Percentiles rank a stretch among this genome's conserved stretches.
Conservation (phyloP, 768 basidiomycete species). For the Steccherinum ochraceum region DNA sequence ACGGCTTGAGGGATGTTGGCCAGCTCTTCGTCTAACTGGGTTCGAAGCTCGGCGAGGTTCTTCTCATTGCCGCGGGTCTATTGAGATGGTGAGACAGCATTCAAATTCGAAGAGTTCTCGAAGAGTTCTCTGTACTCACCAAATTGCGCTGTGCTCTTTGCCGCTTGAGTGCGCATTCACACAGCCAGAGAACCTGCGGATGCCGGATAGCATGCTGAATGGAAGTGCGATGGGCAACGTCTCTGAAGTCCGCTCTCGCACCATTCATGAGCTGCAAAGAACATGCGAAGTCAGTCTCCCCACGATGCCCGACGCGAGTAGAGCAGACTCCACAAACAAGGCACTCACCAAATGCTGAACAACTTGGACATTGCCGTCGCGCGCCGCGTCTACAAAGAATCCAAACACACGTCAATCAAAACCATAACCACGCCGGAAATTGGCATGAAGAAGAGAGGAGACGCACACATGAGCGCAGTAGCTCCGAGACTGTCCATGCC, state of each 20-base stretch:
- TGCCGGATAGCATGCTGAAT: slow-evolving; percentile 63
- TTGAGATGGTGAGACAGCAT: too few species aligned
- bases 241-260: slow-evolving; percentile 67
- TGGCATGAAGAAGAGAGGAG: slow-evolving; percentile 8
- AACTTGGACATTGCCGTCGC: slow-evolving; percentile 66
- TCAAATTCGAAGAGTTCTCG: too few species aligned
- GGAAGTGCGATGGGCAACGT: slow-evolving; percentile 65
- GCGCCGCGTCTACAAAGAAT: slow-evolving; percentile 57
- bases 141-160: slow-evolving; percentile 54
- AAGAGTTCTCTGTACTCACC: slow-evolving; percentile 30
- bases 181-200: slow-evolving; percentile 60
- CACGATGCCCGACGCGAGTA: neutral
- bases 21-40: slow-evolving; percentile 1
- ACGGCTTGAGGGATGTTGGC: neutral
- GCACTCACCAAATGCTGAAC: slow-evolving; percentile 55
- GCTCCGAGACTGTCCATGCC: slow-evolving; percentile 71
- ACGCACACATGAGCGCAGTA: slow-evolving; percentile 81
- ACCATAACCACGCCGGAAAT: slow-evolving; percentile 2
- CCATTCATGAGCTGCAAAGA: slow-evolving; percentile 56
- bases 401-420: slow-evolving; percentile 1
- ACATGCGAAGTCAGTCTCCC: too few species aligned
- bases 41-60: slow-evolving; percentile 1
- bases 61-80: slow-evolving; percentile 2
- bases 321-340: neutral
- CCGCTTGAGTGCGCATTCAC: slow-evolving; percentile 58